Conservation (phyloP, 306 rosid species). For the Citrullus amarus region DNA sequence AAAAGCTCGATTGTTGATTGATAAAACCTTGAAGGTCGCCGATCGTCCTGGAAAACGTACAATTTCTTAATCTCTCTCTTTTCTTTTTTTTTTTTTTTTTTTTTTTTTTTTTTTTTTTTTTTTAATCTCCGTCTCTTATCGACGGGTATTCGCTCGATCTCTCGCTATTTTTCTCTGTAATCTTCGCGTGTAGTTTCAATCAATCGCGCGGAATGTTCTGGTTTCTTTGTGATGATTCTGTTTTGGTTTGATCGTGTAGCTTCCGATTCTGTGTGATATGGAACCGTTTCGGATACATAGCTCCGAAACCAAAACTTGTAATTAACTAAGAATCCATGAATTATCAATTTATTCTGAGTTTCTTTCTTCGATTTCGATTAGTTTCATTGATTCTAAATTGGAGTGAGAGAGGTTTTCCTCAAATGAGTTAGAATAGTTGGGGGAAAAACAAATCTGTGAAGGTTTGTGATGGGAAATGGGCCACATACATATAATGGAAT, state of each 20-base stretch:
- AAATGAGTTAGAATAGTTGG: not conserved
- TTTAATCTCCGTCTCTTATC: not conserved
- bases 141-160: not conserved
- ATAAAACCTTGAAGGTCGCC: conserved; percentile 75
- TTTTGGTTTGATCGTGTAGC: conserved; percentile 16
- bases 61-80: conserved; percentile 3
- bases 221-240: not conserved
- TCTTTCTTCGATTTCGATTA: not conserved
- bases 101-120: not conserved
- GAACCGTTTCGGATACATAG: conserved; percentile 29
- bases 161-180: not conserved
- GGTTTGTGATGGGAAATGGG: not conserved
- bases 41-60: conserved; percentile 37
- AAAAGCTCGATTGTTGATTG: conserved; percentile 68
- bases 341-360: not conserved
- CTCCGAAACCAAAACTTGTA: not conserved
- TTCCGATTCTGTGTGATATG: conserved; percentile 14
- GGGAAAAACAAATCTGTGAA: not conserved
- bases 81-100: not conserved
- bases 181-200: not conserved
- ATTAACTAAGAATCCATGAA: not conserved
- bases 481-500: not conserved
- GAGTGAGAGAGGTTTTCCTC: not conserved
- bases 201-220: not conserved
- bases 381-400: not conserved